Base-by-base conservation (phyloP, 192 early-diverging fungal species). In the Coemansia sp. region DNA sequence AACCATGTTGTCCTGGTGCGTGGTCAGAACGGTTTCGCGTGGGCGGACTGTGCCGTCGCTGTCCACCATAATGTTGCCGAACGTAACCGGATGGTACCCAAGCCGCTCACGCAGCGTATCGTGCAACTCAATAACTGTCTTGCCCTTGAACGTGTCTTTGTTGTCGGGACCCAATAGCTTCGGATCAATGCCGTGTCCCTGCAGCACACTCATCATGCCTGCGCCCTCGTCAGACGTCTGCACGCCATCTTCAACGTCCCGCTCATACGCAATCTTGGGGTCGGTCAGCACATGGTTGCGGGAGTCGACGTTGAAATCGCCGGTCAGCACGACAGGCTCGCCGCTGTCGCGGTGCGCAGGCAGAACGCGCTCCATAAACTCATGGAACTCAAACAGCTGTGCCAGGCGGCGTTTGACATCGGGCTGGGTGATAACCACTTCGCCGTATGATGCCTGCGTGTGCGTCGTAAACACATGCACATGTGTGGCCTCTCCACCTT, bases 391-490 rank as follows among this genome's bases (percentile, higher is more conserved):
- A 7, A 75, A 60, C 53, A 94, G 70, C 78, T 94, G 93, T 23
- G 68, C 59, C 48, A 89, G 64, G 21, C 78, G 61, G 23, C 66
- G 58, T 28, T 77, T 64, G 14, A 83, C 85, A 49, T 84, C 87
- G 17, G 74, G 81, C 53, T 83, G 83, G 5, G 75, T 84, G n/a
- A 87, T 65, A 10, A 85, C 78, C 10, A 81, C 82, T 3, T 70
- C 64, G 21, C 79, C 82, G 57, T 89, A 88, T 5, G 90, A 89
- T 19, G 91, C 91, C 75, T 94, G 93, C 14, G 92, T 87, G 62
- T 94, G 92, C 14, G 93, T 94, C 8, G 85, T 93, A 70, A 92
- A 92, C 22, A 93, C 34, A 65, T 93, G 88, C 34, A 90, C 59
- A 57, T 82, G 69, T 5, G 66, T 71, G 2, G 57, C 44, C 26